These are phyloP conservation scores for Dendrocalamus latiflorus DNA, from an alignment of 202 grass and related monocot genomes.

Conservation along the genomic window DNA sequence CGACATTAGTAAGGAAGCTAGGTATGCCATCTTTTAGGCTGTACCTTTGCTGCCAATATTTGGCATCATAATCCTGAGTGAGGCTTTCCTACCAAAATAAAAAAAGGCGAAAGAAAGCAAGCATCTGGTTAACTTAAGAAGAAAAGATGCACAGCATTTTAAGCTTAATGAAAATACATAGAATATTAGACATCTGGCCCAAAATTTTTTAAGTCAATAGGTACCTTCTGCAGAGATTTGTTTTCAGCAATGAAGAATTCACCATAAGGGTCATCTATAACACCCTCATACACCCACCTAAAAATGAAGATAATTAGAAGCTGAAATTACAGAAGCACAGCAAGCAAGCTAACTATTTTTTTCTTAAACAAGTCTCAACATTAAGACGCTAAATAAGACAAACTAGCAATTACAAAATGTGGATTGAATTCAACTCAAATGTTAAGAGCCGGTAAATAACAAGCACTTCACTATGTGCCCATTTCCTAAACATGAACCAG, in stretches of 20 bases:
- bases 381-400: background rate
- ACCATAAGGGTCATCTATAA: conserved; percentile 93
- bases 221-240: conserved; percentile 91
- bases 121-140: conserved; percentile 6
- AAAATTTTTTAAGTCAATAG: background rate
- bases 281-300: conserved; percentile 98
- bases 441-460: background rate
- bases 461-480: background rate
- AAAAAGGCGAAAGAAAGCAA: conserved; percentile 21
- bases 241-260: conserved; percentile 99
- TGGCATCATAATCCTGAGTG: conserved; percentile 89
- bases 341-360: conserved; percentile 10
- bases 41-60: conserved; percentile 96
- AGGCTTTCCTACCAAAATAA: conserved; percentile 70
- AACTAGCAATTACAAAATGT: background rate
- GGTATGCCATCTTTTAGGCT: conserved; percentile 91
- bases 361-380: background rate
- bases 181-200: background rate
- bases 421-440: background rate
- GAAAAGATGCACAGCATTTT: background rate
- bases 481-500: background rate
- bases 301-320: conserved; percentile 33
- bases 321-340: conserved; percentile 12
- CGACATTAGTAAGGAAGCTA: conserved; percentile 89
- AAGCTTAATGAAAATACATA: conserved; percentile 26